Evolutionary conservation across 2,329 filamentous ascomycete genomes (phyloP).

Genomic region (Diplocarpon rosae): DNA sequence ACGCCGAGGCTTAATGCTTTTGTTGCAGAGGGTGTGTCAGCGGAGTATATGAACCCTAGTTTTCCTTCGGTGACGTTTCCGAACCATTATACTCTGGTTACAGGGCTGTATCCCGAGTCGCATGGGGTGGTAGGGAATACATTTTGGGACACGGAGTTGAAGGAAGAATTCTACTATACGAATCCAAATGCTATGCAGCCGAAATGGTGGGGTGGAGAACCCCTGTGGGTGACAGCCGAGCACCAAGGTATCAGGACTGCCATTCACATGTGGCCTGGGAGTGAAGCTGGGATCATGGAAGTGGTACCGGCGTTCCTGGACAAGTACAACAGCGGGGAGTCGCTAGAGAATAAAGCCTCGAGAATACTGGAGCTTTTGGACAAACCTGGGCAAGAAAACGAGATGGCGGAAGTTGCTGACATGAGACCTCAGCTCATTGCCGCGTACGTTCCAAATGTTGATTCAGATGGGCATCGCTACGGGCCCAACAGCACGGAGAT

Average conservation of each 20-base stretch:
- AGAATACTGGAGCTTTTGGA: conserved; percentile 78
- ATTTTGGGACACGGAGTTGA: conserved; percentile 75
- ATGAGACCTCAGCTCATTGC: conserved; percentile 83
- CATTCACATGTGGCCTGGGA: conserved; percentile 98
- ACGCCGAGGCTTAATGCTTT: conserved; percentile 73
- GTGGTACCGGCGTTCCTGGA: conserved; percentile 73
- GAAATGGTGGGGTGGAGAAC: conserved; percentile 93
- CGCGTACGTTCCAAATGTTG: conserved; percentile 89
- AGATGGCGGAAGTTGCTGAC: conserved; percentile 36
- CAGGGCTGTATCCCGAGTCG: conserved; percentile 82
- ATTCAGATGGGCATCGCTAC: conserved; percentile 74
- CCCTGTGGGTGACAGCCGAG: conserved; percentile 89
- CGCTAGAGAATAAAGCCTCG: conserved; percentile 62
- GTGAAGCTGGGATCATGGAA: conserved; percentile 72
- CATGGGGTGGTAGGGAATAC: conserved; percentile 90
- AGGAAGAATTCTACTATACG: conserved; percentile 82
- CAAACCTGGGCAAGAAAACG: conserved; percentile 58
- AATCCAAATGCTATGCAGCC: conserved; percentile 63
- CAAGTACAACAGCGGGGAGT: conserved; percentile 70
- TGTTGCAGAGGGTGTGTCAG: conserved; percentile 73
- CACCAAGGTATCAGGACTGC: conserved; percentile 66
- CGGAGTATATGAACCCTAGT: conserved; percentile 83
- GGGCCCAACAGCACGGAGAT: conserved; percentile 96
- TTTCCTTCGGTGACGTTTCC: conserved; percentile 97
- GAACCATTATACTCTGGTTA: conserved; percentile 89